These are phyloP conservation scores for Lichtheimia hyalospora DNA, from an alignment of 371 early-diverging fungal genomes.

Conservation along the genomic window DNA sequence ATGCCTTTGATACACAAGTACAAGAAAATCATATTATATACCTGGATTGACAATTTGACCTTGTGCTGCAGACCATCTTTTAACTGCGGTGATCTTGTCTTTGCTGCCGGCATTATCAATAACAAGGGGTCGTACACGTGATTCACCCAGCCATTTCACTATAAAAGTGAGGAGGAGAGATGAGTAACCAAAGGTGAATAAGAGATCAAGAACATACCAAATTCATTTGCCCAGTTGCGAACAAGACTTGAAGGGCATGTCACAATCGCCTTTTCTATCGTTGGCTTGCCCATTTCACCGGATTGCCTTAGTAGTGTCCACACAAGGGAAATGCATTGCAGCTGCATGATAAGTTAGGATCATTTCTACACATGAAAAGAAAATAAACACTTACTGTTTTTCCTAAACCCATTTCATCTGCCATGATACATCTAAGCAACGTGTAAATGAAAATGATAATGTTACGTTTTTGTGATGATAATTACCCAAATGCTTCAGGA, in stretches of 20 bases:
- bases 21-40: constrained; percentile 16
- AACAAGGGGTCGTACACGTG: constrained; percentile 77
- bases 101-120: constrained; percentile 88
- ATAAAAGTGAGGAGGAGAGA: constrained; percentile 6
- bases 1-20: not conserved
- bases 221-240: constrained; percentile 87
- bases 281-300: constrained; percentile 82
- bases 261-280: constrained; percentile 88
- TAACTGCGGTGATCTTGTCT: constrained; percentile 79
- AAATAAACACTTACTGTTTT: constrained; percentile 71
- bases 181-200: not conserved
- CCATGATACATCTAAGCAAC: constrained; percentile 90
- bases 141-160: constrained; percentile 91
- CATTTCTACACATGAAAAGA: not conserved
- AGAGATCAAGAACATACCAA: constrained; percentile 32
- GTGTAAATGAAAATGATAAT: not conserved
- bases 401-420: constrained; percentile 98
- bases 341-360: constrained; percentile 23
- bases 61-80: constrained; percentile 79
- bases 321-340: constrained; percentile 89
- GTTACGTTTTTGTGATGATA: not conserved
- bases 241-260: constrained; percentile 85
- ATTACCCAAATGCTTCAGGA: constrained; percentile 56
- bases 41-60: constrained; percentile 84
- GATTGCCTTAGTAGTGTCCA: constrained; percentile 96